phyloP scores from a whole-genome alignment of 768 basidiomycete species.

The Chalciporus sphaerocephalus region DNA sequence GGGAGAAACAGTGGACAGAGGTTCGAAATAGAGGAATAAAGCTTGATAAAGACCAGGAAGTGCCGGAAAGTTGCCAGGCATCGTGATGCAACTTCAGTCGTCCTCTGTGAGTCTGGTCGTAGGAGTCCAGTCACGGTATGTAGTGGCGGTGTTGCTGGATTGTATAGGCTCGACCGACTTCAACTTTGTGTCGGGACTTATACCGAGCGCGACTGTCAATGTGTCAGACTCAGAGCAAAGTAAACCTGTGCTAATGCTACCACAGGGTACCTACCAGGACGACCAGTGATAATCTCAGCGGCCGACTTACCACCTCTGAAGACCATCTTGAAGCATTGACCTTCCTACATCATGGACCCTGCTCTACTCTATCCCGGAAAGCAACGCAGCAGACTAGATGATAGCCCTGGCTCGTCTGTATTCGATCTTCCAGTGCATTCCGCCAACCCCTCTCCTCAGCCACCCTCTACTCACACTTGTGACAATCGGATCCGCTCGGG shows the following conservation, averaged over 20 bases:
- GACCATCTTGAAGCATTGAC: no score
- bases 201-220: no score
- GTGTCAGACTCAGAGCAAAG: no score
- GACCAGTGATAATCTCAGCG: no score
- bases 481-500: slow-evolving; percentile 2
- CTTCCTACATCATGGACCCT: slow-evolving; percentile 12
- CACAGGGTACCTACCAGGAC: not conserved
- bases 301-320: no score
- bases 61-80: slow-evolving; percentile 43
- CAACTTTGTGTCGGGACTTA: no score
- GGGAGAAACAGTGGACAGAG: slow-evolving; percentile 48
- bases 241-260: no score
- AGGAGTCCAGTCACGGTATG: no score
- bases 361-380: slow-evolving; percentile 8
- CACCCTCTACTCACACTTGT: slow-evolving; percentile 13
- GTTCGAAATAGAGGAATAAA: slow-evolving; percentile 64
- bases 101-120: no score
- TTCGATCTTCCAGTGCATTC: slow-evolving; percentile 65
- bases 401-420: slow-evolving; percentile 66
- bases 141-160: no score
- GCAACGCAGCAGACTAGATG: slow-evolving; percentile 14
- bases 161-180: no score
- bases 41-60: slow-evolving; percentile 59
- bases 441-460: slow-evolving; percentile 17
- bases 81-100: no score